Base-by-base conservation (phyloP, 345 rosid species). In the Boechera retrofracta region DNA sequence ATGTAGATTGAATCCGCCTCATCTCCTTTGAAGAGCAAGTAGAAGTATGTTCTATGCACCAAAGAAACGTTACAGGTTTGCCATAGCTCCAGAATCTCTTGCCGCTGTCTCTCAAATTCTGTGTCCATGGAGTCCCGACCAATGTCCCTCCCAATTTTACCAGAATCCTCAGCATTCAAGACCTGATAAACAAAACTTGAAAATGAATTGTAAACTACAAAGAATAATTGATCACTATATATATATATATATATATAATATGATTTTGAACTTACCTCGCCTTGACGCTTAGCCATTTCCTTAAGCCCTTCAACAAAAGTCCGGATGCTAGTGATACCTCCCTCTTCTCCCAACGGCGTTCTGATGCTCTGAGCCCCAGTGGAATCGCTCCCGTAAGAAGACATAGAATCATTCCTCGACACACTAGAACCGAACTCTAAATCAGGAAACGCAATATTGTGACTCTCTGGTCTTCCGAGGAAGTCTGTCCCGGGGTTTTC, bases 41-140 rank as follows among this genome's bases (percentile, higher is more conserved):
- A 91, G 76, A 92, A 95, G 75, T 92, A 95, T 12, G 99, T 95
- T 82, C 99, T 85, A 82, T 95, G 96, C 57, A 91, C 84, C 83
- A 95, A 72, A 41, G 99, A 89, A 66, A 92, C 84, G 51, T 88
- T 81, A 84, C 99, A 95, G 49, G 74, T 73, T 58, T 92, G 91
- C 99, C 99, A 95, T 38, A 95, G 89, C 77, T 89, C 96, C n/a
- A 95, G 64, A 49, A 92, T 88, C 35, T 81, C 87, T 78, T 76
- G 83, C 81, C 82, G 91, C 82, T 74, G 87, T 73, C 82, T 88
- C 84, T 87, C 89, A 64, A 92, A 95, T 55, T 85, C 88, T 72
- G 67, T n/a, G 48, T 84, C 79, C 89, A 84, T 82, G 15, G 90
- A 86, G 55, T 83, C 86, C 80, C 85, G 69, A 36, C 89, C 86